Evolutionary conservation across 140 eudicot species (phyloP).

Genomic region (Stevia rebaudiana): DNA sequence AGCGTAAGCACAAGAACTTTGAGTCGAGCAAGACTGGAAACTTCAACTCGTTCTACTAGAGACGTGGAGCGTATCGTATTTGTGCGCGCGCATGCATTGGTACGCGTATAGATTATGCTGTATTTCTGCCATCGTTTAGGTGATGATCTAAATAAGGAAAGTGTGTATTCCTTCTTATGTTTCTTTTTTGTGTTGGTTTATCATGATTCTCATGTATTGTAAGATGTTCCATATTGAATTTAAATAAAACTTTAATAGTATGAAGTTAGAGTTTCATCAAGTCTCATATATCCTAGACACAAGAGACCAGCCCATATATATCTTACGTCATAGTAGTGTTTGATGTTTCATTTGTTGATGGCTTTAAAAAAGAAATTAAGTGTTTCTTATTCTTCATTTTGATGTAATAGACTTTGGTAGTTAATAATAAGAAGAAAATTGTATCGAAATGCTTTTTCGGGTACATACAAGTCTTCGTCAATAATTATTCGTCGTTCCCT

Average conservation of each 20-base stretch:
- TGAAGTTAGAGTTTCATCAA: too few species aligned
- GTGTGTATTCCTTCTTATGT: not conserved
- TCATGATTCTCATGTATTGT: not conserved
- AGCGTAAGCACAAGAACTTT: slow-evolving; percentile 47
- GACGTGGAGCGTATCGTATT: not conserved
- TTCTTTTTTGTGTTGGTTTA: slow-evolving; percentile 7
- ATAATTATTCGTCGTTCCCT: not conserved
- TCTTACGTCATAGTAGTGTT: too few species aligned
- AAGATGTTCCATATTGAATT: not conserved
- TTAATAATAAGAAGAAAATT: not conserved
- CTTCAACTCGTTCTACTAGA: slow-evolving; percentile 27
- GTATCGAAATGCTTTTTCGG: not conserved
- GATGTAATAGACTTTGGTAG: too few species aligned
- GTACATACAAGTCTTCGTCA: not conserved
- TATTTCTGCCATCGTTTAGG: not conserved
- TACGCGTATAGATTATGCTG: not conserved
- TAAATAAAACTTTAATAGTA: not conserved
- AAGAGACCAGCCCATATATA: not conserved
- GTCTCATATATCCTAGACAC: not conserved
- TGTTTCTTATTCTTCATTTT: too few species aligned
- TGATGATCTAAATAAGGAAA: slow-evolving; percentile 15
- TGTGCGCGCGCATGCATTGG: not conserved
- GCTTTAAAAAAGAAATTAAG: too few species aligned
- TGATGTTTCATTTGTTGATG: too few species aligned
- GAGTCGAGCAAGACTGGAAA: slow-evolving; percentile 35